Base-by-base conservation (phyloP, 805 yeast genomes). In the Schwanniomyces vanrijiae region DNA sequence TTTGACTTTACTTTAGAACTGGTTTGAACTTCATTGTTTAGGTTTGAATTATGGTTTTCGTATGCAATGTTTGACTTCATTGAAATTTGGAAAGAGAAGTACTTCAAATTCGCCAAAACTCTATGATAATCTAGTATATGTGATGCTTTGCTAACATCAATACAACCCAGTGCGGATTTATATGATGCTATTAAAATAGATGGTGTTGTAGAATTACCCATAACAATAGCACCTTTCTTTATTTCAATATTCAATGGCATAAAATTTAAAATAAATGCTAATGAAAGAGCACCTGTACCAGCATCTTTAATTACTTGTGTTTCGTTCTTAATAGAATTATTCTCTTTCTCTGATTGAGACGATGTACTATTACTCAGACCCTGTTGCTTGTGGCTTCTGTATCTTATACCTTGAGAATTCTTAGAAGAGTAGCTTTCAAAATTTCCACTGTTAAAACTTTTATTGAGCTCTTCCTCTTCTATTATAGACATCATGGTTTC, bases 181-280 rank as follows among this genome's bases (percentile, higher is more conserved):
- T 76, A 85, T 7, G 90, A 83, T 3, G 78, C 70, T 3, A 90
- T 82, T 38, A 87, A 52, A 9, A 94, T 66, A 0, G 91, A 81
- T 1, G 94, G 84, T 0, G 97, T 90, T 13, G 81, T 76, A 49
- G 77, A 74, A 63, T 91, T 92, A 7, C 99, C 99, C 18, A 90
- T 58, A 1, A 89, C 86, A 22, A 89, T 42, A 0, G 96, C 85
- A 1, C 92, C 90, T 46, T 80, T 84, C 39, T 72, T 77, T 10
- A 88, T 70, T 6, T 69, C 65, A 2, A 89, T 42, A 11, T 80
- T 78, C 2, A 92, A 54, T 0, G 99, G 99, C 9, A 89, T 66
- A 10, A 76, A 46, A 19, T 54, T 59, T 20, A 71, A 58, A 19
- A 67, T 42, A 22, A 60, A 53, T 19, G 24, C 44, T 6, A 62